These are phyloP conservation scores for Neofusicoccum umdonicola DNA, from an alignment of 2,329 filamentous ascomycete genomes.

Conservation along the genomic window DNA sequence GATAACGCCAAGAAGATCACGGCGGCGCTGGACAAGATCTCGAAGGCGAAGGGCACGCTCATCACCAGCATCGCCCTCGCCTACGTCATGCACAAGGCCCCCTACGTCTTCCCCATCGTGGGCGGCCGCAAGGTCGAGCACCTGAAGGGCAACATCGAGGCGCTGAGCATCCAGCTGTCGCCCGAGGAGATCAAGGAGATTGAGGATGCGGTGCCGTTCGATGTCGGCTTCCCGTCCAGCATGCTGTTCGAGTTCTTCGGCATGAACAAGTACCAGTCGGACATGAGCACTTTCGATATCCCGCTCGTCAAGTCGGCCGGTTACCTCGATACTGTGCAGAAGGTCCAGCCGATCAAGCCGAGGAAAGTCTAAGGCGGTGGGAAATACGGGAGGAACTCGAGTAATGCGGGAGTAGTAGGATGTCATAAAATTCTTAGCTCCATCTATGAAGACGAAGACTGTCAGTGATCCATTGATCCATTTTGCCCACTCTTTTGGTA, in stretches of 20 bases:
- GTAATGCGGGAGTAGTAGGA: not conserved
- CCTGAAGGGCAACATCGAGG: conserved; percentile 67
- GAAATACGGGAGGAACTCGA: not conserved
- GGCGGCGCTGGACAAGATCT: conserved; percentile 60
- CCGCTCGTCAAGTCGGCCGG: conserved; percentile 29
- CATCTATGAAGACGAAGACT: too few species aligned
- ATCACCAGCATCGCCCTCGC: conserved; percentile 65
- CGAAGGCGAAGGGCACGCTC: conserved; percentile 50
- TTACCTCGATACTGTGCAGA: conserved; percentile 26
- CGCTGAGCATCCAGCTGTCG: conserved; percentile 59
- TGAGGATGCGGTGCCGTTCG: conserved; percentile 60
- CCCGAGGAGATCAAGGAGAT: conserved; percentile 65
- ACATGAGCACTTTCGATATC: conserved; percentile 30
- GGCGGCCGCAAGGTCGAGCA: conserved; percentile 69
- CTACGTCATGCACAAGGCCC: conserved; percentile 70
- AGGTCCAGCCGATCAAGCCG: conserved; percentile 15
- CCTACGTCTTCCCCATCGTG: conserved; percentile 71
- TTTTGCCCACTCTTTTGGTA: too few species aligned
- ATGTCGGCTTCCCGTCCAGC: conserved; percentile 65
- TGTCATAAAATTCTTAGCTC: too few species aligned
- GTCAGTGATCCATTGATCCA: too few species aligned
- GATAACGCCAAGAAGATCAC: conserved; percentile 54
- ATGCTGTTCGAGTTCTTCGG: conserved; percentile 45
- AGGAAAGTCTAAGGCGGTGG: not conserved
- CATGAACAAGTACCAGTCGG: conserved; percentile 28